phyloP scores from a whole-genome alignment of 2,329 filamentous ascomycete species.

The Fusarium longipes region DNA sequence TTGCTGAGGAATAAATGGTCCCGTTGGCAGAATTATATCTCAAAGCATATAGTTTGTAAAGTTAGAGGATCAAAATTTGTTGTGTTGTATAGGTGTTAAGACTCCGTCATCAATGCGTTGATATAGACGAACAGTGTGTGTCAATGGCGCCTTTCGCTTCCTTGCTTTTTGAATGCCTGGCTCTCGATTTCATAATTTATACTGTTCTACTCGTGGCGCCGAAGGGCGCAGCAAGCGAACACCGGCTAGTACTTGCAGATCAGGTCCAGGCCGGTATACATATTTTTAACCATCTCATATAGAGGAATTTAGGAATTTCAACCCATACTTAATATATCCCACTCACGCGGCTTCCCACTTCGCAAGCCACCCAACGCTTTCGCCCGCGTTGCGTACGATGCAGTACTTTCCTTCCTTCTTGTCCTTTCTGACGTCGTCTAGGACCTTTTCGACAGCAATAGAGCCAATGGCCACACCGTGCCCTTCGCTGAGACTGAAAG shows the following conservation, averaged over 20 bases:
- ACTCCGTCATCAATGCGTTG: constrained; percentile 19
- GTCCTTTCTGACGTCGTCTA: constrained; percentile 50
- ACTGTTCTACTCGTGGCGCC: constrained; percentile 18
- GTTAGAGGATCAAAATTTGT: constrained; percentile 14
- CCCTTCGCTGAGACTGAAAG: constrained; percentile 82
- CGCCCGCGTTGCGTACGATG: constrained; percentile 84
- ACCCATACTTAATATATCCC: neutral
- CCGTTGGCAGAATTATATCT: neutral
- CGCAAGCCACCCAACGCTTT: constrained; percentile 81
- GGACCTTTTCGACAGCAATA: constrained; percentile 69
- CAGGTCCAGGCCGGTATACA: neutral
- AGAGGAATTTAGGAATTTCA: neutral
- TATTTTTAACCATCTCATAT: neutral
- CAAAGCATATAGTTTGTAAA: neutral
- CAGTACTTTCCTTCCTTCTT: constrained; percentile 68
- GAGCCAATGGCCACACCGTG: constrained; percentile 80
- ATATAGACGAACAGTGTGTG: constrained; percentile 33
- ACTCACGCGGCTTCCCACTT: constrained; percentile 75
- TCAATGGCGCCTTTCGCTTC: constrained; percentile 48
- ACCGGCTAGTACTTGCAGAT: constrained; percentile 8
- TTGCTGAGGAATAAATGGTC: neutral
- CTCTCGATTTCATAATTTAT: constrained; percentile 3
- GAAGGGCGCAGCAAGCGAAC: constrained; percentile 10
- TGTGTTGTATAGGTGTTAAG: neutral
- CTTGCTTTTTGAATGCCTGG: neutral